Evolutionary conservation across 352 stramenopile species (phyloP), one percentile per base, ranked within the genome.

Genomic region (Hyaloperonospora brassicae): DNA sequence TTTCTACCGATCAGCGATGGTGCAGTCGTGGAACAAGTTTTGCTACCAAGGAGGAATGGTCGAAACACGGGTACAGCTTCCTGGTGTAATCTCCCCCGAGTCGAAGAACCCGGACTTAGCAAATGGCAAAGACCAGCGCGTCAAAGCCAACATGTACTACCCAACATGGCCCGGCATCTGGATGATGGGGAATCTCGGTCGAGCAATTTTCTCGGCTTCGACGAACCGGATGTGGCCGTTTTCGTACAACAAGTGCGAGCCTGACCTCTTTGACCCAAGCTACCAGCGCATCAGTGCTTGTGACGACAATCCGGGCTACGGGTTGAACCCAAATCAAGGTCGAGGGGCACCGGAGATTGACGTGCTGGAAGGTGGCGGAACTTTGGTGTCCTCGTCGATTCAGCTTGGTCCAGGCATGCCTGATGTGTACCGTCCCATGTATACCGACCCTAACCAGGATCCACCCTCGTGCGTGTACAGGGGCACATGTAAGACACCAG

Each of bases 161-260:
- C 79, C 80, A 30, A 87, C 79, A 47, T 98, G 95, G 95, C 95
- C 95, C 0, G 94, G 93, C 8, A 88, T 98, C 57, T 98, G 95
- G 94, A 68, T 98, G 44, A 73, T 98, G 49, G 95, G 95, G 6
- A 98, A 98, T 72, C 67, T 98, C 11, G 94, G 91, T 14, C 68
- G 95, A 34, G 90, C 93, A 9, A 97, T 97, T n/a, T 98, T 98
- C 66, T 93, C 90, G 50, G 84, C 75, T 0, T 96, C 83, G 0
- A 97, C 90, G 21, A 89, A 89, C 46, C 87, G 93, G 52, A 91
- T 98, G 59, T 98, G 95, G 95, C 96, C 96, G 1, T 98, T 93
- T 76, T 96, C 83, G 42, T 98, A 97, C 64, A 75, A 98, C 58
- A 74, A 78, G 42, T 98, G 95, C 59, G 25, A 84, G 97, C 62